Conservation (phyloP, 2,329 filamentous ascomycete genomes). For the Xylariales sp. region DNA sequence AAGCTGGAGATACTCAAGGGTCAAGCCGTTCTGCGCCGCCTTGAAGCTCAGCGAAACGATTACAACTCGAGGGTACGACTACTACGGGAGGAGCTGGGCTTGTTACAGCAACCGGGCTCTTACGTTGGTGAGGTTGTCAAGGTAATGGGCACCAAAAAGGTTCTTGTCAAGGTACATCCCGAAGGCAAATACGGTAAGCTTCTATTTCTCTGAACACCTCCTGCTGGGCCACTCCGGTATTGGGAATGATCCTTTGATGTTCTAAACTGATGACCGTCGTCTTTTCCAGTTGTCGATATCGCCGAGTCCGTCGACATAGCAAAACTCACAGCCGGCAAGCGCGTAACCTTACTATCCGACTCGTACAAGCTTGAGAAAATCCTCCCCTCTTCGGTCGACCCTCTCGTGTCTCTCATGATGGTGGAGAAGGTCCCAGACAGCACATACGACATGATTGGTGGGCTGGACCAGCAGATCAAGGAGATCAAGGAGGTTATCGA, state of each 20-base stretch:
- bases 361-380: conserved; percentile 99
- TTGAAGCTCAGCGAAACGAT: conserved; percentile 97
- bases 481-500: conserved; percentile 99
- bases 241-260: not conserved
- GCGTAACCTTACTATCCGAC: conserved; percentile 92
- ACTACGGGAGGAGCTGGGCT: conserved; percentile 88
- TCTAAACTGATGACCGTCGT: conserved; percentile 16
- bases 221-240: not conserved
- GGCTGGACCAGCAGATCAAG: conserved; percentile 98
- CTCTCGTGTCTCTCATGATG: conserved; percentile 99
- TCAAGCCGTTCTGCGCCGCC: conserved; percentile 86
- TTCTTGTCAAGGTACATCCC: conserved; percentile 96
- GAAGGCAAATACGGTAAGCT: conserved; percentile 96
- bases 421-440: conserved; percentile 99
- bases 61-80: conserved; percentile 98
- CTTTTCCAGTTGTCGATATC: conserved; percentile 78
- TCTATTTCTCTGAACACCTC: not conserved
- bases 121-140: conserved; percentile 99
- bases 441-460: conserved; percentile 99
- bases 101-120: conserved; percentile 94
- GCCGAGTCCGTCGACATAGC: conserved; percentile 89
- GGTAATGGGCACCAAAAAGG: conserved; percentile 99
- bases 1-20: conserved; percentile 99
- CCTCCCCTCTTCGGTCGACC: conserved; percentile 95
- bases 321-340: conserved; percentile 96